Conservation (phyloP, 805 yeast genomes). For the Pichia pseudocactophila region DNA sequence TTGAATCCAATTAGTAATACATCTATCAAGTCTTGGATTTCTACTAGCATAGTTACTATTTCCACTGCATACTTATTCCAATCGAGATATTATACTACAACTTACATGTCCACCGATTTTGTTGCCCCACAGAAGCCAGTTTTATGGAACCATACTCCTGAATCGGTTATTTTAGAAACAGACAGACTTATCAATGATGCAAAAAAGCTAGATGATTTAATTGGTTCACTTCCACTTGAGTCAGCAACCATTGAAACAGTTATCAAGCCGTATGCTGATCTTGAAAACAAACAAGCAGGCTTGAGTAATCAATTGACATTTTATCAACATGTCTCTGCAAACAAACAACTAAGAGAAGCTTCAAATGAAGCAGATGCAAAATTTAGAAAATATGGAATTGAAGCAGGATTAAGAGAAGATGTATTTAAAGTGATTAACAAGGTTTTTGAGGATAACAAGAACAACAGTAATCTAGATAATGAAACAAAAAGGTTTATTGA, state of each 20-base stretch:
- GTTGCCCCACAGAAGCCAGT: slow-evolving; percentile 36
- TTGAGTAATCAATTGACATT: slow-evolving; percentile 48
- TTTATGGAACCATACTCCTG: slow-evolving; percentile 53
- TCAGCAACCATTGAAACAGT: slow-evolving; percentile 49
- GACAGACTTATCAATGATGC: slow-evolving; percentile 36
- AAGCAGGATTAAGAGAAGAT: slow-evolving; percentile 56
- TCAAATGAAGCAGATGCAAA: slow-evolving; percentile 54
- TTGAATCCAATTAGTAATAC: no score
- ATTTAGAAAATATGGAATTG: slow-evolving; percentile 51
- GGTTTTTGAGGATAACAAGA: slow-evolving; percentile 35
- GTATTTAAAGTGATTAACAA: slow-evolving; percentile 50
- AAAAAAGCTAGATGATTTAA: slow-evolving; percentile 39
- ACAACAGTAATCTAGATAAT: slow-evolving; percentile 30
- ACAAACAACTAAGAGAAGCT: slow-evolving; percentile 61
- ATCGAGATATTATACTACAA: slow-evolving; percentile 2
- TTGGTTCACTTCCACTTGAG: slow-evolving; percentile 35
- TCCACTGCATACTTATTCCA: slow-evolving; percentile 8
- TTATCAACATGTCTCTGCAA: slow-evolving; percentile 62
- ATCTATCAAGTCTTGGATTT: background rate
- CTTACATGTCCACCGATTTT: slow-evolving; percentile 1
- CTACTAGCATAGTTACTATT: slow-evolving; percentile 7
- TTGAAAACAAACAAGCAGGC: slow-evolving; percentile 41
- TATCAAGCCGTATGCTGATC: slow-evolving; percentile 42
- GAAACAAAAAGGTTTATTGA: slow-evolving; percentile 52
- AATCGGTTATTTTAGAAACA: slow-evolving; percentile 35